These are phyloP conservation scores for Biancaea sappan DNA, from an alignment of 306 rosid species.

Conservation along the genomic window DNA sequence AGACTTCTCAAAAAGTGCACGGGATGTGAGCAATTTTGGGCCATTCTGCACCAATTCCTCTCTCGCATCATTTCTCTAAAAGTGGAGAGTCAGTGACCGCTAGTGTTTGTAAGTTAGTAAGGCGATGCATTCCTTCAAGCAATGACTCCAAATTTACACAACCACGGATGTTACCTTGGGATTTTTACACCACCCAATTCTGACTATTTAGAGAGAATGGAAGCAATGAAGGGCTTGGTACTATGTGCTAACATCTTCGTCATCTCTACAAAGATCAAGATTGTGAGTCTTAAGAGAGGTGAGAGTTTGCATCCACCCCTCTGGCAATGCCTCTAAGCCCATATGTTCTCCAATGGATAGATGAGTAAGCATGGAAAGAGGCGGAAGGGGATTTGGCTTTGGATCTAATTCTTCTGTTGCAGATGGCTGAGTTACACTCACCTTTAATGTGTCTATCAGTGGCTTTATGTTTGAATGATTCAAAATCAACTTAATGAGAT, in stretches of 20 bases:
- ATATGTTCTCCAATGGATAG: fast-evolving
- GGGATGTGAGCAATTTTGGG: background rate
- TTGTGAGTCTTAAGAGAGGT: background rate
- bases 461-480: background rate
- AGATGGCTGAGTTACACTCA: background rate
- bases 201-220: background rate
- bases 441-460: background rate
- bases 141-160: background rate
- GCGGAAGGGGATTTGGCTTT: too few species aligned
- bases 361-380: background rate
- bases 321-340: background rate
- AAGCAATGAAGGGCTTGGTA: background rate
- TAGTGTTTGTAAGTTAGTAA: background rate
- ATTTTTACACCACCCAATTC: background rate
- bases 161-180: fast-evolving
- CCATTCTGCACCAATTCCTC: background rate
- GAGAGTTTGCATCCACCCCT: background rate
- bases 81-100: fast-evolving
- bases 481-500: background rate
- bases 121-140: background rate
- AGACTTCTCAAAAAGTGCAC: background rate
- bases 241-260: too few species aligned
- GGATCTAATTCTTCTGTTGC: background rate
- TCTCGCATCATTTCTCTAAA: background rate
- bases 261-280: background rate